Evolutionary conservation across 768 basidiomycete genomes (phyloP).

Genomic region (Cantharellus cinnabarinus): DNA sequence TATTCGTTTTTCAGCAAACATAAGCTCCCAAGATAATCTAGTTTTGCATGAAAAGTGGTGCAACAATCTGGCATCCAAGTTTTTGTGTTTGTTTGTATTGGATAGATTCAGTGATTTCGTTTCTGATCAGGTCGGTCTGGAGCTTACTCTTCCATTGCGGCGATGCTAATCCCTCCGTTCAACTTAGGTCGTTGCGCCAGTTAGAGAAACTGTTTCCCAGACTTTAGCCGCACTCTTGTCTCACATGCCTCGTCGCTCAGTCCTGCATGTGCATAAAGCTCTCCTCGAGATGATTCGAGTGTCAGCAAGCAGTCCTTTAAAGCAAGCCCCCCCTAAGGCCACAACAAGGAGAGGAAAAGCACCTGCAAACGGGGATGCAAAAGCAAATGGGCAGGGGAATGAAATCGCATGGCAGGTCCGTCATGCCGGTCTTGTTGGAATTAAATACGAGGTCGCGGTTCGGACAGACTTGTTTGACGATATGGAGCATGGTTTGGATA

Average conservation of each 20-base stretch:
- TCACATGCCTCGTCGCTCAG: constrained; percentile 67
- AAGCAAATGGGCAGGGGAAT: constrained; percentile 9
- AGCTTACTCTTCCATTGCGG: background rate
- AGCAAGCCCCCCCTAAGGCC: background rate
- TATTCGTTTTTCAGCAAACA: constrained; percentile 23
- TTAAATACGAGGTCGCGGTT: constrained; percentile 97
- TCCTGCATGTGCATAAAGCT: constrained; percentile 61
- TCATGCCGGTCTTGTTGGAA: constrained; percentile 90
- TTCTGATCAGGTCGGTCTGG: constrained; percentile 49
- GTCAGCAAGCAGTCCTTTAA: constrained; percentile 3
- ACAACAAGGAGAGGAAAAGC: background rate
- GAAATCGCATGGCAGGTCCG: constrained; percentile 74
- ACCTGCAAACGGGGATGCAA: background rate
- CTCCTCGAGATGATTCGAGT: constrained; percentile 89
- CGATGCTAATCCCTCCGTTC: background rate
- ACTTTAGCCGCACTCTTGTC: constrained; percentile 76
- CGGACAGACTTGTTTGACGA: constrained; percentile 58
- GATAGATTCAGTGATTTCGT: constrained; percentile 98
- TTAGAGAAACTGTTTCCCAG: constrained; percentile 89
- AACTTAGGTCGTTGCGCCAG: constrained; percentile 69
- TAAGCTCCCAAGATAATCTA: constrained; percentile 36
- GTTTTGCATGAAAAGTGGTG: constrained; percentile 69
- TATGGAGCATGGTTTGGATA: constrained; percentile 25
- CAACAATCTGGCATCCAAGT: constrained; percentile 65
- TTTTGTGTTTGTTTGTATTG: constrained; percentile 76